These are phyloP conservation scores for Erodium texanum DNA, from an alignment of 441 rosid genomes.

Conservation along the genomic window DNA sequence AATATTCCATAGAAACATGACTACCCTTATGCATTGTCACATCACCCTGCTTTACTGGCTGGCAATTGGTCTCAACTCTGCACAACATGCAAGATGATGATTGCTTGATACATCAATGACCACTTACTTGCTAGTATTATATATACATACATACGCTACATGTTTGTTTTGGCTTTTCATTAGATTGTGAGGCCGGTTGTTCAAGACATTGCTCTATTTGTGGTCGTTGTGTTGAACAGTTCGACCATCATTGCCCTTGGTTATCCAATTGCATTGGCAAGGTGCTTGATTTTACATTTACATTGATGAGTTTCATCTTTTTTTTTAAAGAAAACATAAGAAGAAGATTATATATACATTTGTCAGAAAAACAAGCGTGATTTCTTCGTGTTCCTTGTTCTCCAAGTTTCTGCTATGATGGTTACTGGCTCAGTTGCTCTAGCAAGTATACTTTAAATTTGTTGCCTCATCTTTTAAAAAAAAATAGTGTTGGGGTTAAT, in stretches of 20 bases:
- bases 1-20: too few species aligned
- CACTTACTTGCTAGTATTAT: too few species aligned
- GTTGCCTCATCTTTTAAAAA: conserved; percentile 10
- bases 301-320: too few species aligned
- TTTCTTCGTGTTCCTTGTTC: conserved; percentile 73
- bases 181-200: conserved; percentile 90
- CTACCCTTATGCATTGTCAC: too few species aligned
- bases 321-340: conserved; percentile 6
- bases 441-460: conserved; percentile 51
- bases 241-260: conserved; percentile 99
- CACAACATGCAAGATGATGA: too few species aligned
- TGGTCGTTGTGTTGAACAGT: conserved; percentile 93
- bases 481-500: too few species aligned
- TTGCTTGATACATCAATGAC: too few species aligned
- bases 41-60: too few species aligned
- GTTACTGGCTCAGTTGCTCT: conserved; percentile 77
- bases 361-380: conserved; percentile 92
- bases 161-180: conserved; percentile 13
- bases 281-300: conserved; percentile 36
- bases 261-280: conserved; percentile 97
- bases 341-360: background rate
- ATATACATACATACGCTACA: too few species aligned
- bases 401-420: conserved; percentile 80
- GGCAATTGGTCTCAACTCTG: too few species aligned
- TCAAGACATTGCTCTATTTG: conserved; percentile 95